Base-by-base conservation (phyloP, 2,329 filamentous ascomycete genomes). In the Pseudogymnoascus sp. region DNA sequence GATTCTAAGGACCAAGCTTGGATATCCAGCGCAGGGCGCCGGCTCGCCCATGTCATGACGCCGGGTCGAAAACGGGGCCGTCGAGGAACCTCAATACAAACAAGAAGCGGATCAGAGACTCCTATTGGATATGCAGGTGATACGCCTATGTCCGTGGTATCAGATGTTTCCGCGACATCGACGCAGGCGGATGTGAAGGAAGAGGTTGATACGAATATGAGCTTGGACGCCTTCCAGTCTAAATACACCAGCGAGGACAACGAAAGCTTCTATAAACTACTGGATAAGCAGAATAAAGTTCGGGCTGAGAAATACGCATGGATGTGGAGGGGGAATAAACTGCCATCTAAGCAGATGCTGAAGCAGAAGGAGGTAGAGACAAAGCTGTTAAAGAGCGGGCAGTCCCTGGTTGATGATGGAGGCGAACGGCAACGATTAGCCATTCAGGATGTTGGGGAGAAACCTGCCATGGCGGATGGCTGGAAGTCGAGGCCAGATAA, bases 201-300 rank as follows among this genome's bases (percentile, higher is more conserved):
- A 62, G 74, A 80, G 33, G 78, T 90, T 15, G 87, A 96, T 71
- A 85, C 87, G 41, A 87, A 87, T 67, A 85, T 97, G 79, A 92
- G 88, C 63, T 81, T 99, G 1, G 85, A 87, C 60, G 84, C 87
- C 1, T 99, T 97, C 69, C 94, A 99, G 71, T 83, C 89, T 2
- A 93, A 90, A 67, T 97, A 97, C 75, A 99, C 93, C 1, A 96
- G 91, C 70, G 94, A 99, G 74, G 94, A 99, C 73, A 97, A 97
- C 71, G 94, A 97, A 72, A 95, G 90, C 68, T 97, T 99, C 77
- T 96, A 96, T 74, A 88, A 87, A 68, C 80, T 99, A 1, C 78
- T 97, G 29, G 94, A 99, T 75, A 89, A 87, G 69, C 91, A 97
- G 70, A 99, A 97, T 70, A 81, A 86, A 64, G 93, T 92, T 72